Evolutionary conservation across 306 rosid species (phyloP).

Genomic region (Erythrophleum fordii): DNA sequence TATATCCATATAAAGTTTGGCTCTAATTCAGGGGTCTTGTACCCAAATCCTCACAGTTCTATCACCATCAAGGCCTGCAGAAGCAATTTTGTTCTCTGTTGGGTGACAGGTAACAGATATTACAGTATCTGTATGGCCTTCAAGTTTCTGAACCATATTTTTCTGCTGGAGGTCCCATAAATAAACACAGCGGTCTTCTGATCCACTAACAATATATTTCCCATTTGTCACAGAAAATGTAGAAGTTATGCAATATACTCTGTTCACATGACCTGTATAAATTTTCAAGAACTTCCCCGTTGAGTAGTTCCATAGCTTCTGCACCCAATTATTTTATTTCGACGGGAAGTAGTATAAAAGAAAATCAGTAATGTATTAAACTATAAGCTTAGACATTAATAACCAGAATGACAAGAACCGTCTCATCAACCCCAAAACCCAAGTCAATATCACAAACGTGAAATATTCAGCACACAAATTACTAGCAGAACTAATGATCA

Average conservation of each 20-base stretch:
- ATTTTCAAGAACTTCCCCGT: constrained; percentile 69
- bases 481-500: not conserved
- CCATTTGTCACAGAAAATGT: constrained; percentile 93
- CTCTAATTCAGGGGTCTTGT: constrained; percentile 59
- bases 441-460: not conserved
- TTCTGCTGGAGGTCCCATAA: constrained; percentile 92
- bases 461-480: constrained; percentile 3
- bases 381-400: not conserved
- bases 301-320: constrained; percentile 89
- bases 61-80: constrained; percentile 80
- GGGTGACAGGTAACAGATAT: constrained; percentile 90
- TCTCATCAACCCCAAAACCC: constrained; percentile 17
- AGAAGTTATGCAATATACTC: constrained; percentile 70
- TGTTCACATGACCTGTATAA: constrained; percentile 71
- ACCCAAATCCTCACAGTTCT: constrained; percentile 84
- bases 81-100: constrained; percentile 85
- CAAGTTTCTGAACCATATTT: constrained; percentile 83
- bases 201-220: constrained; percentile 86
- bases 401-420: not conserved
- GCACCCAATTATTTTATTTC: constrained; percentile 44
- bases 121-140: constrained; percentile 87
- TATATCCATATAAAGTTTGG: constrained; percentile 26
- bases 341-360: constrained; percentile 11
- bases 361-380: constrained; percentile 11
- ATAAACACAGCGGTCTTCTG: constrained; percentile 84